Base-by-base conservation (phyloP, 345 rosid genomes). In the Kernera saxatilis region DNA sequence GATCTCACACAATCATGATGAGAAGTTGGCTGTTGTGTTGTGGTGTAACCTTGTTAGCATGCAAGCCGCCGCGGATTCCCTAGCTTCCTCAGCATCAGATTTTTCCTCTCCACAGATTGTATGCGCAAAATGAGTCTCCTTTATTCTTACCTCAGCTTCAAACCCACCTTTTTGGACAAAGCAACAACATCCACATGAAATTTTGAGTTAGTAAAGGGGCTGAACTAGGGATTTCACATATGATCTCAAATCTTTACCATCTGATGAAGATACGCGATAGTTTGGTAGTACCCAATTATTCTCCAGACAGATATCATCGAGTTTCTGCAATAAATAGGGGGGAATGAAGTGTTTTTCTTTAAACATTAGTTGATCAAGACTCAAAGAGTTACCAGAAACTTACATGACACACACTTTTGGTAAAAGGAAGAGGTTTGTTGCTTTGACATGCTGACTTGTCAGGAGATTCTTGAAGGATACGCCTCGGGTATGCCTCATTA, bases 251-350 rank as follows among this genome's bases (percentile, higher is more conserved):
- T 45, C 71, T 78, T 82, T 82, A 91, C 97, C 90, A 44, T 89
- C 80, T 43, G 56, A 78, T 14, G 72, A 17, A n/a, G 76, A 77
- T 8, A 87, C 75, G 5, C 50, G 77, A 73, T 87, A 89, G 49
- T 79, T 78, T 36, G 96, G 93, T 75, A 85, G 64, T 45, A 78
- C 76, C 97, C 96, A 89, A 30, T 78, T 75, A 60, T 82, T 86
- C 69, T 67, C 41, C 5, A 51, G 30, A 54, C 93, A 91, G 43
- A 86, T 41, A 50, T 43, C 69, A 82, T 91, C 96, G 66, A 91
- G 63, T 78, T 74, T 85, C 97, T 91, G 86, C 67, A 14, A 74
- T 37, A 39, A 54, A 60, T 43, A 60, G 23, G 55, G 14, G 14
- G 15, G 30, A 44, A 43, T 33, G 35, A 45, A 50, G 40, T 30